Evolutionary conservation across 257 asterid species (phyloP).

Genomic region (Nemophila menziesii): DNA sequence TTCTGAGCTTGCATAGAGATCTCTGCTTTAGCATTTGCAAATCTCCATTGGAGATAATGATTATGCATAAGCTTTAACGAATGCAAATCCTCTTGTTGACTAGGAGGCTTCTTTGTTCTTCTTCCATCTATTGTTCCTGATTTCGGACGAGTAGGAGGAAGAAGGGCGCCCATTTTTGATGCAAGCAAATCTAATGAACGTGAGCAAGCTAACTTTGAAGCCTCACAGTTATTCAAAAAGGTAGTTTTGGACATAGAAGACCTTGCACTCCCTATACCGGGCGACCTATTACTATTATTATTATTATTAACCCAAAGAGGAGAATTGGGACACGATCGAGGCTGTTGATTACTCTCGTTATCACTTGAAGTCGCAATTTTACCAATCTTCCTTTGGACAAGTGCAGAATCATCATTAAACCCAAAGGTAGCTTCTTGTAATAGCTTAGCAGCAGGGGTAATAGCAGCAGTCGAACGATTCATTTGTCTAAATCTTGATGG

Average conservation of each 20-base stretch:
- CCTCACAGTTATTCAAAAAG: conserved; percentile 21
- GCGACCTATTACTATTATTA: conserved; percentile 22
- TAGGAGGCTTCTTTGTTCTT: conserved; percentile 34
- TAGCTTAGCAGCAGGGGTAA: conserved; percentile 59
- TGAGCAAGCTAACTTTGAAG: conserved; percentile 17
- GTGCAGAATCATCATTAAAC: conserved; percentile 12
- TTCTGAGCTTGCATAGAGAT: conserved; percentile 32
- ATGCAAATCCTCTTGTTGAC: conserved; percentile 55
- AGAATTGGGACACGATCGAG: conserved; percentile 47
- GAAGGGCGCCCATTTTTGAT: conserved; percentile 4
- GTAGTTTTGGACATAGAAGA: conserved; percentile 50
- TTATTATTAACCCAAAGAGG: conserved; percentile 28
- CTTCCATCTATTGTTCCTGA: conserved; percentile 34
- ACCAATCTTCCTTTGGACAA: conserved; percentile 25
- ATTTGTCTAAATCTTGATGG: conserved; percentile 51
- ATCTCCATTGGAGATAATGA: conserved; percentile 54
- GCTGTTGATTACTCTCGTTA: conserved; percentile 17
- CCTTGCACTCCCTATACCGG: conserved; percentile 22
- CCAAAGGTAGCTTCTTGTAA: conserved; percentile 49
- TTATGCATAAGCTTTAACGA: conserved; percentile 51
- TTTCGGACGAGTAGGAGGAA: conserved; percentile 32
- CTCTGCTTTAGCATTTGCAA: conserved; percentile 62
- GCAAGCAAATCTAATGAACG: conserved; percentile 46
- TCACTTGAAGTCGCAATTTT: conserved; percentile 23
- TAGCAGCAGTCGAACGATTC: conserved; percentile 23